Base-by-base conservation (phyloP, 2,329 filamentous ascomycete species). In the Parasarocladium wereldwijsianum region DNA sequence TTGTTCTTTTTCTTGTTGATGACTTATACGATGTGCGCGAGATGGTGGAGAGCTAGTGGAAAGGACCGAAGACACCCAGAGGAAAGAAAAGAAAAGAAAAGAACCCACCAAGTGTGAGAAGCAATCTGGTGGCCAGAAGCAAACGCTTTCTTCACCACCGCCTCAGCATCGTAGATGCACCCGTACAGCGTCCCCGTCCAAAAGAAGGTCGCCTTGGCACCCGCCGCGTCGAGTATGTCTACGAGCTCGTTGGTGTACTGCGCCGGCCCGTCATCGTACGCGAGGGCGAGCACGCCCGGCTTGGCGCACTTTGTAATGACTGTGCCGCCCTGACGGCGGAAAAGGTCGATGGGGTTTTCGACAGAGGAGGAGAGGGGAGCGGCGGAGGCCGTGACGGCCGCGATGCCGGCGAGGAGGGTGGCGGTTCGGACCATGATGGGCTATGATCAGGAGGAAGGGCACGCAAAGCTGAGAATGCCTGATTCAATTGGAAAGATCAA, bases 141-240 rank as follows among this genome's bases (percentile, higher is more conserved):
- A 36, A 51, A 63, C 7, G 64, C 62, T 36, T 62, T 60, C 44
- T 66, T 62, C 34, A 75, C 64, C n/a, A 65, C 61, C 8, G 52
- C 50, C 8, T 50, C 45, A 43, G 62, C 64, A 37, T 58, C 57
- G 44, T 64, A 64, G 40, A 65, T 62, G 38, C 61, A 64, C 6
- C 55, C 61, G 29, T 64, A 64, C 15, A 65, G 49, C 1, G 60
- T 64, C 1, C 62, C 62, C 0, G 61, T 66, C 42, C 57, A 57
- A 50, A 67, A 69, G 46, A 66, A 69, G 3, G 63, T 70, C 5
- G 56, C 65, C 43, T 66, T 66, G 24, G 57, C 63, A 6, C 54
- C 57, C 6, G 54, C 57, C 4, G 43, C 43, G 39, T 65, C 54
- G 12, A 70, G 51, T 11, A 57, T 61, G 39, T 69, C 61, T n/a